phyloP scores from a whole-genome alignment of 1,139 yeast species.

The Sugiyamaella paludigena region DNA sequence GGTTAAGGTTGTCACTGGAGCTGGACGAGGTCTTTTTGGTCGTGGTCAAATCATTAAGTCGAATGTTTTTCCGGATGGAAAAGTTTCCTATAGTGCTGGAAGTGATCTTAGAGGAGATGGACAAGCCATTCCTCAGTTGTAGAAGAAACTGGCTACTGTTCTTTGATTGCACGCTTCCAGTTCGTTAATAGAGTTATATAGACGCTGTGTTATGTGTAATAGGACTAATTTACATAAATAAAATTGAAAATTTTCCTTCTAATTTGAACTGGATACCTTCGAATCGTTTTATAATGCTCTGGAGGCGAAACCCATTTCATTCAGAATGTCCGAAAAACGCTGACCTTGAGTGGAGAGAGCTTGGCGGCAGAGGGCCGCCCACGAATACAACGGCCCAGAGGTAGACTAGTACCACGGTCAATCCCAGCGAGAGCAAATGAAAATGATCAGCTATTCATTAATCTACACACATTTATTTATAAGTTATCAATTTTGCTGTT shows the following conservation, averaged over 20 bases:
- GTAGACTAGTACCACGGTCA: no score
- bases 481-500: neutral
- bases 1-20: slow-evolving; percentile 48
- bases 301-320: no score
- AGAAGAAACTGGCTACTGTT: slow-evolving; percentile 6
- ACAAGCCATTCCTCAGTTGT: slow-evolving; percentile 57
- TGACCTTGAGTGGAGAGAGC: no score
- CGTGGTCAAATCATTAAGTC: slow-evolving; percentile 69
- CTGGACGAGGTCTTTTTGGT: slow-evolving; percentile 52
- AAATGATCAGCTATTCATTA: no score
- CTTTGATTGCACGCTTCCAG: neutral
- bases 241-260: neutral
- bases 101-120: slow-evolving; percentile 83
- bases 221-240: no score
- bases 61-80: slow-evolving; percentile 40
- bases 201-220: no score
- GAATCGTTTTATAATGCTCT: no score
- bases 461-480: no score
- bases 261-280: no score
- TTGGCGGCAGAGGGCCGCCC: no score
- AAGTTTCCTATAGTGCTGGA: slow-evolving; percentile 62
- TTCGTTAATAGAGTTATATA: neutral
- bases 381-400: no score
- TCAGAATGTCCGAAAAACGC: no score
- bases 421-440: neutral